A percentile compares a stretch with the other conserved stretches of the same genome.
Conservation (phyloP, 768 basidiomycete species). For the Tricholomella constricta region DNA sequence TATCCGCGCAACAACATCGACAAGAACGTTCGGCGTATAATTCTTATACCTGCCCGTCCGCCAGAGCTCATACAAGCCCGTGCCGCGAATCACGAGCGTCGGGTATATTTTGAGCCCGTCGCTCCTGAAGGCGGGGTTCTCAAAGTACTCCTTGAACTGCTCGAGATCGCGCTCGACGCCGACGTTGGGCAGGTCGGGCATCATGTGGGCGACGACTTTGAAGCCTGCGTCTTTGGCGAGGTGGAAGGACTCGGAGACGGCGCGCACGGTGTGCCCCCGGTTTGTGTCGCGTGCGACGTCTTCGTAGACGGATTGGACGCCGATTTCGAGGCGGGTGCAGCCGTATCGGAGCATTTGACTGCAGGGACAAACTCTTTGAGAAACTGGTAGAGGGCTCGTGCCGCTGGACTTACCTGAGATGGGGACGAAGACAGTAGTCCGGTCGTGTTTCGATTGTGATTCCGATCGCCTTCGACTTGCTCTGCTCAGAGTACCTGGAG, state of each 20-base stretch:
- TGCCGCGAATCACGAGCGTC: conserved; percentile 96
- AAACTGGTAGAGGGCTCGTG: not conserved
- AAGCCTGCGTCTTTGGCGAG: conserved; percentile 98
- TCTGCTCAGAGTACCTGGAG: conserved; percentile 87
- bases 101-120: conserved; percentile 99
- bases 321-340: conserved; percentile 97
- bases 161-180: conserved; percentile 96
- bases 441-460: conserved; percentile 99
- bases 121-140: conserved; percentile 95
- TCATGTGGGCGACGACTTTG: conserved; percentile 99
- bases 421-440: conserved; percentile 96
- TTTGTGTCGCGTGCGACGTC: conserved; percentile 99
- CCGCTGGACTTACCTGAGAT: conserved; percentile 65
- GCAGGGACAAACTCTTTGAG: not conserved
- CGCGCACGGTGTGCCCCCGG: conserved; percentile 96
- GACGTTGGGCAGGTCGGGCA: conserved; percentile 98
- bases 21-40: conserved; percentile 97
- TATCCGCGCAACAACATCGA: conserved; percentile 95
- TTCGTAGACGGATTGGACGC: conserved; percentile 98
- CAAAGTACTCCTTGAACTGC: conserved; percentile 99
- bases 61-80: conserved; percentile 95
- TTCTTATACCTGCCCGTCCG: conserved; percentile 97
- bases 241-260: conserved; percentile 96
- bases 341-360: conserved; percentile 99
- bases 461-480: conserved; percentile 97